Conservation (phyloP, 2,329 filamentous ascomycete species). For the Cadophora gregata region DNA sequence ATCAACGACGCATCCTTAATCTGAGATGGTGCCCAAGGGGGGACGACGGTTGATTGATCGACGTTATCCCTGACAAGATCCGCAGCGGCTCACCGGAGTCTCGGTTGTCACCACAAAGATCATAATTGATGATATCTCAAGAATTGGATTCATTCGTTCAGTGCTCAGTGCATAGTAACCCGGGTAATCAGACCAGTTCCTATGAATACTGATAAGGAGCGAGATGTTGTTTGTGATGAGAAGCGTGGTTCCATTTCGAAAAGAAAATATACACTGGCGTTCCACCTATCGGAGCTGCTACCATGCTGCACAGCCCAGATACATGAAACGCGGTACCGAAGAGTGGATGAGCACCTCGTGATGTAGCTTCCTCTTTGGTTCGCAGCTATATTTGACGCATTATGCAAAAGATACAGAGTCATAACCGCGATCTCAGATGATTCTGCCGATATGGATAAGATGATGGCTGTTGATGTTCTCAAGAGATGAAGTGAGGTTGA, state of each 20-base stretch:
- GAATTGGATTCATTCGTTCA: neutral
- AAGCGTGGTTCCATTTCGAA: neutral
- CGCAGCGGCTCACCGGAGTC: constrained; percentile 15
- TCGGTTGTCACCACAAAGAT: constrained; percentile 4
- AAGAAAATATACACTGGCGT: neutral
- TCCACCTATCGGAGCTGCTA: constrained; percentile 12
- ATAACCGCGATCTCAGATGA: neutral
- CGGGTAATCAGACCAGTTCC: too few relatives aligned
- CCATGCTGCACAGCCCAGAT: neutral
- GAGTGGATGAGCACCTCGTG: constrained; percentile 6
- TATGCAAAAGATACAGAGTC: neutral
- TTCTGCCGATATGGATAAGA: constrained; percentile 3
- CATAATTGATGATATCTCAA: neutral
- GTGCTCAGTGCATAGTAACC: neutral
- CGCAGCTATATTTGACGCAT: constrained; percentile 11
- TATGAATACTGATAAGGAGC: too few relatives aligned
- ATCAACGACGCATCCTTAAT: constrained; percentile 23
- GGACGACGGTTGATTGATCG: constrained; percentile 14
- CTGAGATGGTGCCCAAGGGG: constrained; percentile 8
- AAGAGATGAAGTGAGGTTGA: constrained; percentile 4
- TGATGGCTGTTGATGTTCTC: neutral
- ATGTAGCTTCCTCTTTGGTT: neutral
- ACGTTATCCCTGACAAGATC: constrained; percentile 24
- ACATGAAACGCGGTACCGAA: constrained; percentile 19
- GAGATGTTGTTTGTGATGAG: neutral